A percentile compares a stretch with the other conserved stretches of the same genome.
These are phyloP conservation scores for Calocera cornea DNA, from an alignment of 768 basidiomycete species.

Conservation along the genomic window DNA sequence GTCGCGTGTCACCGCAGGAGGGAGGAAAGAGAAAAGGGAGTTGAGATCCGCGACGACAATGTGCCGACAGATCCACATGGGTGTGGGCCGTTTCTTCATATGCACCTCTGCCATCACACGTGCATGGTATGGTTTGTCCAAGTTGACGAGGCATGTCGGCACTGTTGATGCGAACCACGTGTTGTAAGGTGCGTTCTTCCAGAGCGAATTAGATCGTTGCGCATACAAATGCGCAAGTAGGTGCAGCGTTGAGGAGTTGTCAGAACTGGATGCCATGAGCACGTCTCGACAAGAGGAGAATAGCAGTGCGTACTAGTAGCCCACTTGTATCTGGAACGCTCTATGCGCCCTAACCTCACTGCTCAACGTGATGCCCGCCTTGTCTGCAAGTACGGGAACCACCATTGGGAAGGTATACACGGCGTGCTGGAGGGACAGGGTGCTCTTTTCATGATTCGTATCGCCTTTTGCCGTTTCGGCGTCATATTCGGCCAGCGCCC, in stretches of 20 bases:
- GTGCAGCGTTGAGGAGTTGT: conserved; percentile 41
- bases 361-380: conserved; percentile 57
- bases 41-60: conserved; percentile 49
- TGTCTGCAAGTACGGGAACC: conserved; percentile 71
- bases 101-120: conserved; percentile 25
- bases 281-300: neutral
- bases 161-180: conserved; percentile 61
- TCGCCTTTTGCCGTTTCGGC: conserved; percentile 32
- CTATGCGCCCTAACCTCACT: conserved; percentile 42
- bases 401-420: conserved; percentile 67
- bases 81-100: conserved; percentile 13
- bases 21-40: conserved; percentile 57
- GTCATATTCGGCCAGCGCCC: conserved; percentile 51
- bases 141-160: conserved; percentile 27
- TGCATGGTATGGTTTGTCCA: conserved; percentile 19
- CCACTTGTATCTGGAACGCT: conserved; percentile 57
- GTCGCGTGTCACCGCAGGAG: conserved; percentile 36
- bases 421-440: conserved; percentile 56
- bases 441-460: conserved; percentile 45
- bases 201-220: conserved; percentile 57
- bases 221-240: conserved; percentile 82
- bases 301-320: conserved; percentile 37
- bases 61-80: conserved; percentile 48
- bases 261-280: neutral
- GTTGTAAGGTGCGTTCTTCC: conserved; percentile 57